Evolutionary conservation across 2,329 filamentous ascomycete species (phyloP).

Genomic region (Aspergillus uvarum): DNA sequence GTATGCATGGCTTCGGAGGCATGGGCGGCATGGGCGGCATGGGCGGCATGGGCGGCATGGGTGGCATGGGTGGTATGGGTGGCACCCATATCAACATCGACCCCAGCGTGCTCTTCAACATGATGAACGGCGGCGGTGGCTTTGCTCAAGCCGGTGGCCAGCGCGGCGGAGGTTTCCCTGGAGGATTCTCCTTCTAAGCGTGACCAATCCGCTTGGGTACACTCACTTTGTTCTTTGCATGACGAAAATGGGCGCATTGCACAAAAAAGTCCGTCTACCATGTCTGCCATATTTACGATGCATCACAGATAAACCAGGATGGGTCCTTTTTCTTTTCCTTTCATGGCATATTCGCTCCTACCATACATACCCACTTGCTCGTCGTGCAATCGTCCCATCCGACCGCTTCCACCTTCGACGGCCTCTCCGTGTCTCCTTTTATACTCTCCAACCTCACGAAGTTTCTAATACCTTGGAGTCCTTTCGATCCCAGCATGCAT

Average conservation of each 20-base stretch:
- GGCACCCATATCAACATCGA: constrained; percentile 58
- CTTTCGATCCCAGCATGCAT: not conserved
- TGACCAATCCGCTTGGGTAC: not conserved
- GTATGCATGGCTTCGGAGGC: constrained; percentile 48
- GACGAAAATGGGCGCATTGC: not conserved
- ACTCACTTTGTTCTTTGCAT: not conserved
- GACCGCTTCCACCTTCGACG: not conserved
- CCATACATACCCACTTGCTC: not conserved
- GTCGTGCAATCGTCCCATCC: not conserved
- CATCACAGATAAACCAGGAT: not conserved
- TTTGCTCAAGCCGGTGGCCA: constrained; percentile 54
- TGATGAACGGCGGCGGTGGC: constrained; percentile 67
- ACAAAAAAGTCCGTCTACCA: not conserved
- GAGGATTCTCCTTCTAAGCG: constrained; percentile 59
- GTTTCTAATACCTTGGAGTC: not conserved
- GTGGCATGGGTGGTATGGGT: constrained; percentile 55
- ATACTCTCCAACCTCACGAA: not conserved
- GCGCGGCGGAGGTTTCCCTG: constrained; percentile 49
- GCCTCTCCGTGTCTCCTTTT: not conserved
- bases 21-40: constrained; percentile 60
- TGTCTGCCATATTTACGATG: not conserved
- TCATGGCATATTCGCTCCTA: not conserved
- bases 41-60: constrained; percentile 48
- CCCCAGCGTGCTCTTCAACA: constrained; percentile 76
- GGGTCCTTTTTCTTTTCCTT: not conserved